phyloP scores from a whole-genome alignment of 1,284 basidiomycete species.

The Microstroma glucosiphilum region DNA sequence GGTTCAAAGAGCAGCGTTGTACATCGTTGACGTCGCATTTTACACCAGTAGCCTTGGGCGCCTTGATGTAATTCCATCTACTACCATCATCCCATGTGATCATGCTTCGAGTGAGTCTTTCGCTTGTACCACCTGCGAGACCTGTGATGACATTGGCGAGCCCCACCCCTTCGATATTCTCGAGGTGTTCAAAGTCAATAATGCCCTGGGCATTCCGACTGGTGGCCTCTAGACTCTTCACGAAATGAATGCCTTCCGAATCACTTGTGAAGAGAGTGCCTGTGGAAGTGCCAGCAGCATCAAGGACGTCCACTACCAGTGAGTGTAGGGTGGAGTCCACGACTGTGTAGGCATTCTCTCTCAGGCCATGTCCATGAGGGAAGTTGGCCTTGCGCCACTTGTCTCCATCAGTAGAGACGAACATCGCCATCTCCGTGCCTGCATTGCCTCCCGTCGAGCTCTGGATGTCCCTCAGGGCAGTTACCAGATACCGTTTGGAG shows the following conservation, averaged over 20 bases:
- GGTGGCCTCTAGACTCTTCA: conserved; percentile 82
- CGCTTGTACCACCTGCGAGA: conserved; percentile 50
- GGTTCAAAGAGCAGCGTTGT: conserved; percentile 71
- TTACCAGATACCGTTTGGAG: conserved; percentile 38
- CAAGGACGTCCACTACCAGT: conserved; percentile 77
- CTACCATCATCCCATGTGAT: conserved; percentile 92
- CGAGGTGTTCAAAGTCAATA: conserved; percentile 87
- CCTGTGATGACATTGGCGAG: conserved; percentile 77
- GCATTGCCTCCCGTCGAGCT: conserved; percentile 16
- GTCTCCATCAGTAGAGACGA: conserved; percentile 37
- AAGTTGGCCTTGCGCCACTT: conserved; percentile 55
- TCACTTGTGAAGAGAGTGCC: conserved; percentile 92
- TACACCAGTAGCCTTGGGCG: conserved; percentile 63
- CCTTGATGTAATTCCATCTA: conserved; percentile 65
- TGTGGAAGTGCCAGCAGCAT: conserved; percentile 57
- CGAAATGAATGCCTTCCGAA: conserved; percentile 88
- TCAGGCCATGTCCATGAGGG: conserved; percentile 73
- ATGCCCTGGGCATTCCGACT: conserved; percentile 80
- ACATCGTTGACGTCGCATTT: conserved; percentile 61
- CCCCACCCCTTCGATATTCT: conserved; percentile 87
- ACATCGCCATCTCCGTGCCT: conserved; percentile 37
- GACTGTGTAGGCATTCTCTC: conserved; percentile 89
- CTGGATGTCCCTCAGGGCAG: conserved; percentile 37
- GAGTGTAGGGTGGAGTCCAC: conserved; percentile 88
- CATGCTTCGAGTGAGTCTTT: conserved; percentile 66